Base-by-base conservation (phyloP, 805 yeast species). In the Yarrowia divulgata region DNA sequence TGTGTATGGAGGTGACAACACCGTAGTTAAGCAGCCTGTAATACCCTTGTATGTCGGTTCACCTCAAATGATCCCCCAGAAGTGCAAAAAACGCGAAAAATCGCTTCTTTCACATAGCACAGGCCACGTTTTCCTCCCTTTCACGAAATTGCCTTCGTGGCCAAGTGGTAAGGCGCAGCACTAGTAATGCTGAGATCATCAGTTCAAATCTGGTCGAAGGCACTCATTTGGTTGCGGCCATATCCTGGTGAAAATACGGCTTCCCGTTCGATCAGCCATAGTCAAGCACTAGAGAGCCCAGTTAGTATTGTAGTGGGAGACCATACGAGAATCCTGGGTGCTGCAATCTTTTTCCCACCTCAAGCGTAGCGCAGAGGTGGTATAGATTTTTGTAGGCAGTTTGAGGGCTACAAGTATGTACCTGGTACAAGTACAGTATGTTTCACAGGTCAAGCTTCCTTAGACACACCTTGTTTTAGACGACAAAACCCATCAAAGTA, bases 141-240 rank as follows among this genome's bases (percentile, higher is more conserved):
- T 14, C 18, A 32, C 16, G 37, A 34, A 62, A 13, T 23, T 52
- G 67, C 54, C 67, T 62, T 62, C 67, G 52, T 62, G 54, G 67
- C 67, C 54, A 48, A 62, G 67, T 62, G 67, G 63, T 57, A 57
- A 57, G 63, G 63, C 63, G 63, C 63, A 29, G 63, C 63, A 57
- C 63, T 57, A 57, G 63, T 57, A 57, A 57, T 57, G 63, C 63
- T 29, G 63, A 57, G 63, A 57, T 57, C 63, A 57, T 57, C 63
- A 57, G 63, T 57, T 57, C 63, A 57, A 57, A 57, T 57, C 63
- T 57, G 63, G 63, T 57, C 63, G 63, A 57, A 57, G 63, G 63
- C 63, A 57, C 58, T 35, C 58, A 18, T 37, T 37, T 37, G 63
- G 63, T 40, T 40, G 63, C 63, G 48, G 48, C 48, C 63, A 55